Evolutionary conservation across 768 basidiomycete species (phyloP).

Genomic region (Tulasnella sp.): DNA sequence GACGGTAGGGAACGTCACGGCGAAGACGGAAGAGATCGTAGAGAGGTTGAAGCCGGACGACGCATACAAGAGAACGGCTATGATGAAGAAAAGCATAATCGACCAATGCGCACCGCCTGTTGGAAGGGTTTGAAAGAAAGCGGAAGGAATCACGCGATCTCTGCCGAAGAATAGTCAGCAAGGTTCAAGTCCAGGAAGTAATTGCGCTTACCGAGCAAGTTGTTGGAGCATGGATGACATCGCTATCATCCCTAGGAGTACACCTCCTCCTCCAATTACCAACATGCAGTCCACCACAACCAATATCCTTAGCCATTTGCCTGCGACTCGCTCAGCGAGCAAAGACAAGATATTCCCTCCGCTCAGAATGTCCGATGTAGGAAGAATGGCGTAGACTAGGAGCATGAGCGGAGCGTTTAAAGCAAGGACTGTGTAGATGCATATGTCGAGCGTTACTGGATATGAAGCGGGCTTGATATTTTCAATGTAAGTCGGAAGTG

Average conservation of each 20-base stretch:
- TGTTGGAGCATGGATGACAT: conserved; percentile 40
- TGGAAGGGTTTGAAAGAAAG: conserved; percentile 40
- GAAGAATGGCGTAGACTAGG: conserved; percentile 48
- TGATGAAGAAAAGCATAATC: conserved; percentile 37
- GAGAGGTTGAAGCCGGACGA: conserved; percentile 40
- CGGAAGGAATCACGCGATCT: conserved; percentile 48
- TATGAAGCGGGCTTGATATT: conserved; percentile 45
- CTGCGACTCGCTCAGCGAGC: conserved; percentile 48
- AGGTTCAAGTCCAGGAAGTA: background rate
- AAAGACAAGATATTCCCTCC: conserved; percentile 53
- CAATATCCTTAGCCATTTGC: conserved; percentile 49
- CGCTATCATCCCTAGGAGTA: conserved; percentile 43
- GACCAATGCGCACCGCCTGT: conserved; percentile 45
- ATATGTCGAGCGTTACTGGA: conserved; percentile 49
- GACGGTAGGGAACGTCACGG: conserved; percentile 12
- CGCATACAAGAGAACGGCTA: conserved; percentile 46
- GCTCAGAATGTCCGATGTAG: conserved; percentile 35
- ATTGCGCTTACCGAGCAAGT: conserved; percentile 29
- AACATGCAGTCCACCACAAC: conserved; percentile 55
- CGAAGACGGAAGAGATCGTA: conserved; percentile 35
- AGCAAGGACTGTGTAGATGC: conserved; percentile 47
- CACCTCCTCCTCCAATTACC: conserved; percentile 55
- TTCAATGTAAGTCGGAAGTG: conserved; percentile 50
- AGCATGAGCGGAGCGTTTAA: conserved; percentile 48
- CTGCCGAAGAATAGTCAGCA: conserved; percentile 9